Conservation (phyloP, 2,329 filamentous ascomycete genomes). For the Trichoderma hamatum region DNA sequence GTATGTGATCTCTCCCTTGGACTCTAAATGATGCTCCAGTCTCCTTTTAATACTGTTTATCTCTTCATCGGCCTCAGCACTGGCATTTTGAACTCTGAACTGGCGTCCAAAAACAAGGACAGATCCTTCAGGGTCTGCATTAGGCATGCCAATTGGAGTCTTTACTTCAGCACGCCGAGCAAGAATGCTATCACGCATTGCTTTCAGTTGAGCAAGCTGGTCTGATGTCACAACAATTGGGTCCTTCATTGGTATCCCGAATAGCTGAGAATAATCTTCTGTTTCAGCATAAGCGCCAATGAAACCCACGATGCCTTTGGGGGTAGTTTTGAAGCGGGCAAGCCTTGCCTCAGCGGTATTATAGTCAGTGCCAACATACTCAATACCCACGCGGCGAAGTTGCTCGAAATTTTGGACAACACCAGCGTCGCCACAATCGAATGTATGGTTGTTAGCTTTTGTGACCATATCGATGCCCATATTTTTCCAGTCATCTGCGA, state of each 20-base stretch:
- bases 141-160: neutral
- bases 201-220: conserved; percentile 2
- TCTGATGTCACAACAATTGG: conserved; percentile 1
- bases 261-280: conserved; percentile 8
- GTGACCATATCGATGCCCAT: conserved; percentile 23
- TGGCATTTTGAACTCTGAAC: neutral
- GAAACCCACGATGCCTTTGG: conserved; percentile 12
- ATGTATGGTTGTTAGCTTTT: conserved; percentile 13
- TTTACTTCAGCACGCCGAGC: neutral
- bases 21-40: conserved; percentile 4
- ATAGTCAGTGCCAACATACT: conserved; percentile 15
- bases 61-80: neutral
- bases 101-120: conserved; percentile 14
- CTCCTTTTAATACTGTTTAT: neutral
- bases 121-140: neutral
- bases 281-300: conserved; percentile 13
- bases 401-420: conserved; percentile 18
- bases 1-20: neutral
- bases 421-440: conserved; percentile 8
- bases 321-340: conserved; percentile 16
- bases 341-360: conserved; percentile 2
- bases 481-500: conserved; percentile 8
- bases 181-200: conserved; percentile 4
- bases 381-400: conserved; percentile 12
- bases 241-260: neutral